These are phyloP conservation scores for Bryoerythrophyllum caledonicum DNA, from an alignment of 225 moss, liverwort and hornwort genomes.

Conservation along the genomic window DNA sequence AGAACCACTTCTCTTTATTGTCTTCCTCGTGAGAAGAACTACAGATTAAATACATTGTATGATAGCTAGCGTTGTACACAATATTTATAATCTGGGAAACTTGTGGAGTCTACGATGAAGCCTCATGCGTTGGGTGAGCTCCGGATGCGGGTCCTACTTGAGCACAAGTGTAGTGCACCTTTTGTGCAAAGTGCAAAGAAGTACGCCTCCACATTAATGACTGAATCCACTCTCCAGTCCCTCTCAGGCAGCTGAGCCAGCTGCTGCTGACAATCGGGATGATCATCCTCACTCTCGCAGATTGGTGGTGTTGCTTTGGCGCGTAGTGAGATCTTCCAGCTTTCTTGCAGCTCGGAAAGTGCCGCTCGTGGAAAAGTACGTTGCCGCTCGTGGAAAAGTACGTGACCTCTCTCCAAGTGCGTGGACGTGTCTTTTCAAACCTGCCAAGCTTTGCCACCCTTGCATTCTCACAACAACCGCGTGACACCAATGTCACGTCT, in stretches of 20 bases:
- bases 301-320: constrained; percentile 21
- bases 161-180: not conserved
- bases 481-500: constrained; percentile 11
- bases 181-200: constrained; percentile 18
- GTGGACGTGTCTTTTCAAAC: constrained; percentile 12
- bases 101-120: not conserved
- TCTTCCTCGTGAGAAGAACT: not conserved
- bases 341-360: constrained; percentile 14
- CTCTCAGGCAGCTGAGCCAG: not conserved
- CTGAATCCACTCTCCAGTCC: constrained; percentile 7
- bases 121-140: constrained; percentile 6
- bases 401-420: constrained; percentile 19
- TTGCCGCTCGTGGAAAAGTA: constrained; percentile 16
- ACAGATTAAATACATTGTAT: not conserved
- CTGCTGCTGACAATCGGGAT: constrained; percentile 6
- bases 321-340: not conserved
- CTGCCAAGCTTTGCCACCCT: constrained; percentile 10
- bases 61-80: not conserved
- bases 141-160: constrained; percentile 6
- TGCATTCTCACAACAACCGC: constrained; percentile 2
- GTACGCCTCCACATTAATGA: not conserved
- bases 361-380: constrained; percentile 17
- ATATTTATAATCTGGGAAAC: not conserved
- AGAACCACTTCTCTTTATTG: not conserved
- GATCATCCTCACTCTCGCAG: not conserved